Conservation (phyloP, 306 rosid species). For the Hylodesmum podocarpum region DNA sequence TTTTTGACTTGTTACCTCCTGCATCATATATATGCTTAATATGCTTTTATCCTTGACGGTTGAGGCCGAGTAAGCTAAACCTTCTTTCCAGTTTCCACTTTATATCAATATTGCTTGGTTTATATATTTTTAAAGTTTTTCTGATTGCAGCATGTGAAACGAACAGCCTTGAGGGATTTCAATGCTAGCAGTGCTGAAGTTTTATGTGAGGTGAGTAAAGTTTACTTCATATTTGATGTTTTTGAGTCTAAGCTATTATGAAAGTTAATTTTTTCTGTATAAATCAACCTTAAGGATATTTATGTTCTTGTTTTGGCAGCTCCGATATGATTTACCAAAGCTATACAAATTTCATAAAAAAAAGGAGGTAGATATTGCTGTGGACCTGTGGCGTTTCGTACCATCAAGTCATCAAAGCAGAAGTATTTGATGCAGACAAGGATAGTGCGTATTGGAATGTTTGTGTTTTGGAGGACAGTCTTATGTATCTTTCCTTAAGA, state of each 20-base stretch:
- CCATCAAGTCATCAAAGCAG: constrained; percentile 49
- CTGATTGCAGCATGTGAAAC: constrained; percentile 78
- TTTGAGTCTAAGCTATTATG: not conserved
- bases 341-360: constrained; percentile 91
- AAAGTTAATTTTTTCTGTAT: not conserved
- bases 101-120: not conserved
- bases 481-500: too few species aligned
- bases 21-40: not conserved
- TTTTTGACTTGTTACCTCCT: not conserved
- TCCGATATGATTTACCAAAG: constrained; percentile 71
- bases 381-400: constrained; percentile 90
- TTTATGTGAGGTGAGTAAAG: constrained; percentile 67
- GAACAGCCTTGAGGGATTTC: constrained; percentile 65
- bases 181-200: constrained; percentile 87
- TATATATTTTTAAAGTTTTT: not conserved
- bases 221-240: not conserved
- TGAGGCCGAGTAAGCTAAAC: too few species aligned
- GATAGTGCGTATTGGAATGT: not conserved
- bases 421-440: constrained; percentile 24
- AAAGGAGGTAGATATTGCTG: constrained; percentile 81
- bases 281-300: not conserved
- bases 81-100: not conserved
- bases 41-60: too few species aligned
- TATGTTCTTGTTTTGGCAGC: constrained; percentile 50
- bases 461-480: too few species aligned